phyloP scores from a whole-genome alignment of 2,329 filamentous ascomycete species.

The Aspergillus viridinutans region DNA sequence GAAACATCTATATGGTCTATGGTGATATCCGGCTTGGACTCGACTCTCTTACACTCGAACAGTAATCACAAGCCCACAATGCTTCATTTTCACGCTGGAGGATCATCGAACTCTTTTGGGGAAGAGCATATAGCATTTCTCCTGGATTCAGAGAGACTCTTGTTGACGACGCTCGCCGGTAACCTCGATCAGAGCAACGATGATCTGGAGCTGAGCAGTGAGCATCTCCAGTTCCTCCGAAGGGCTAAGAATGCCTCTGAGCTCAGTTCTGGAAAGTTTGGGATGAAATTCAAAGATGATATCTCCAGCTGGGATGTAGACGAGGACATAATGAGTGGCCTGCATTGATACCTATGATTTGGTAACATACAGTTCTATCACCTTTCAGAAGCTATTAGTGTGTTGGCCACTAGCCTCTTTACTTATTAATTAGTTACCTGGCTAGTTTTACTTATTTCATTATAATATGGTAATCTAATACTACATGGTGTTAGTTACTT shows the following conservation, averaged over 20 bases:
- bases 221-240: conserved; percentile 54
- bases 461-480: too few species aligned
- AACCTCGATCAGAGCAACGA: conserved; percentile 53
- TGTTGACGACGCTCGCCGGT: conserved; percentile 48
- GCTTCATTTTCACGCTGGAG: conserved; percentile 49
- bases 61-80: conserved; percentile 41
- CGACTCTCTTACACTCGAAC: conserved; percentile 45
- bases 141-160: conserved; percentile 47
- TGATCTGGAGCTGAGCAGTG: conserved; percentile 54
- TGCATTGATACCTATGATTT: conserved; percentile 14
- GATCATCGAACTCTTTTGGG: conserved; percentile 29
- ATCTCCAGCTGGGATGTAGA: conserved; percentile 28
- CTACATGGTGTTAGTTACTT: too few species aligned
- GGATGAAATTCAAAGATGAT: conserved; percentile 6
- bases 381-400: not conserved
- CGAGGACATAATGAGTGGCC: conserved; percentile 40
- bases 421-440: not conserved
- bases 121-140: conserved; percentile 37
- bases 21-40: conserved; percentile 49
- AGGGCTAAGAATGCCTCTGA: conserved; percentile 41
- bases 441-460: not conserved
- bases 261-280: conserved; percentile 14
- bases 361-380: not conserved
- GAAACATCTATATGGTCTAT: conserved; percentile 40
- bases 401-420: not conserved